Conservation (phyloP, 2,329 filamentous ascomycete genomes). For the Aspergillus transmontanensis region DNA sequence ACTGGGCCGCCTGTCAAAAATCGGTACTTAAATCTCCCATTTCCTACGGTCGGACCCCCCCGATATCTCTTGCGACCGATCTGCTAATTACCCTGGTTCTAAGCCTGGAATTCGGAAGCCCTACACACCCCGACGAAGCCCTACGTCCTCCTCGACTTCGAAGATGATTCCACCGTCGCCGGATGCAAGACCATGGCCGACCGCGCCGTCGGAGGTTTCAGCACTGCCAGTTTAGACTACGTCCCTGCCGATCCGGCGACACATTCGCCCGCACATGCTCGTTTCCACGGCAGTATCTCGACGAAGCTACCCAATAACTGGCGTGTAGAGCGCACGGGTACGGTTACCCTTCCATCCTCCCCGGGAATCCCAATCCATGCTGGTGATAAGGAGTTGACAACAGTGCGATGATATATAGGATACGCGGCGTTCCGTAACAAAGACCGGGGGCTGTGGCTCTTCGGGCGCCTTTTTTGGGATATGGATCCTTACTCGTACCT, state of each 20-base stretch:
- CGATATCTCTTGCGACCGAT: not conserved
- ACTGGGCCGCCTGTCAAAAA: conserved; percentile 57
- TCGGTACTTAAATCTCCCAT: conserved; percentile 46
- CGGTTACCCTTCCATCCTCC: not conserved
- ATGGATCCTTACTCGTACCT: conserved; percentile 88
- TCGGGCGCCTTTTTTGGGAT: conserved; percentile 84
- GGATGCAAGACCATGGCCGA: conserved; percentile 79
- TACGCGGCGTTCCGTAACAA: conserved; percentile 89
- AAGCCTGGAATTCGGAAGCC: conserved; percentile 47
- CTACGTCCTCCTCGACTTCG: conserved; percentile 44
- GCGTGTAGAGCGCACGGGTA: conserved; percentile 46
- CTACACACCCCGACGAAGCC: conserved; percentile 42
- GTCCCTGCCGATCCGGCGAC: conserved; percentile 50
- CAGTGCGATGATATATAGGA: conserved; percentile 54
- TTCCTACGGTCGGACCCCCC: not conserved
- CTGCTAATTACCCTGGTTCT: conserved; percentile 12
- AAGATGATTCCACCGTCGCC: conserved; percentile 37
- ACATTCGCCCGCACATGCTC: conserved; percentile 63
- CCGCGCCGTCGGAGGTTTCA: conserved; percentile 82
- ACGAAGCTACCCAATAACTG: conserved; percentile 74
- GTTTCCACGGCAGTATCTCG: conserved; percentile 87
- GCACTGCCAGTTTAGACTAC: conserved; percentile 71
- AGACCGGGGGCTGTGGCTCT: conserved; percentile 75
- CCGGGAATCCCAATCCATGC: not conserved
- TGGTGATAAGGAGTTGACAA: conserved; percentile 4